A percentile compares a stretch with the other conserved stretches of the same genome.
Evolutionary conservation across 441 rosid genomes (phyloP).

Genomic region (Pelargonium cotyledonis): DNA sequence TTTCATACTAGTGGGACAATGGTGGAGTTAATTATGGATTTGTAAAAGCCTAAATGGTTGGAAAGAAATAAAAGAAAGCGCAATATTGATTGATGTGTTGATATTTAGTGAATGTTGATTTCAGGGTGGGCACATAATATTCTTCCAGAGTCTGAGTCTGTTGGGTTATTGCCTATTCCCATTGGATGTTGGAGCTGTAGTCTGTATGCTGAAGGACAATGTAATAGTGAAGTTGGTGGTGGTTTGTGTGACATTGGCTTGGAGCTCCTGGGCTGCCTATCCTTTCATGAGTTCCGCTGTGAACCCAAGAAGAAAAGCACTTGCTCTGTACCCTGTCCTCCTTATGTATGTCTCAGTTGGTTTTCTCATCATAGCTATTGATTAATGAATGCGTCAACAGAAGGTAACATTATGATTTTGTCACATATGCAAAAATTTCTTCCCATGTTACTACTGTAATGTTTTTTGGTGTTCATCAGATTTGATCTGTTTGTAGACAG

Average conservation of each 20-base stretch:
- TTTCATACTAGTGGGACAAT: neutral
- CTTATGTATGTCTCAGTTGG: slow-evolving; percentile 94
- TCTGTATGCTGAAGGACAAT: slow-evolving; percentile 78
- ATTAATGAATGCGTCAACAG: slow-evolving; percentile 26
- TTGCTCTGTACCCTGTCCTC: slow-evolving; percentile 82
- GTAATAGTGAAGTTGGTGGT: slow-evolving; percentile 67
- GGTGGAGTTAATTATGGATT: neutral
- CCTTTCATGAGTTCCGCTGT: slow-evolving; percentile 96
- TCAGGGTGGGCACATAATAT: slow-evolving; percentile 93
- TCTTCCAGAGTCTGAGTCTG: slow-evolving; percentile 88
- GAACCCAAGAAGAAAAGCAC: slow-evolving; percentile 79
- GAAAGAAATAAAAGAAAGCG: too few relatives aligned
- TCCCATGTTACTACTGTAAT: too few relatives aligned
- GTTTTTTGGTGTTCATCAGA: too few relatives aligned
- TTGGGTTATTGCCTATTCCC: slow-evolving; percentile 94
- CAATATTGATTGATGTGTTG: neutral
- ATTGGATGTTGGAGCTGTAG: slow-evolving; percentile 71
- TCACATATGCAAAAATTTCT: too few relatives aligned
- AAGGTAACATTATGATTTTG: too few relatives aligned
- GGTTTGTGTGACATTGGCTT: slow-evolving; percentile 74
- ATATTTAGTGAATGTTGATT: slow-evolving; percentile 12
- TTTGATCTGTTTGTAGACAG: too few relatives aligned
- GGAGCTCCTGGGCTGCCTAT: slow-evolving; percentile 99
- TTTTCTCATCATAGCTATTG: slow-evolving; percentile 80
- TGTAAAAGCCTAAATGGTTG: neutral